Evolutionary conservation across 345 rosid species (phyloP), one percentile per base, ranked within the genome.

Genomic region (Salix brachista): DNA sequence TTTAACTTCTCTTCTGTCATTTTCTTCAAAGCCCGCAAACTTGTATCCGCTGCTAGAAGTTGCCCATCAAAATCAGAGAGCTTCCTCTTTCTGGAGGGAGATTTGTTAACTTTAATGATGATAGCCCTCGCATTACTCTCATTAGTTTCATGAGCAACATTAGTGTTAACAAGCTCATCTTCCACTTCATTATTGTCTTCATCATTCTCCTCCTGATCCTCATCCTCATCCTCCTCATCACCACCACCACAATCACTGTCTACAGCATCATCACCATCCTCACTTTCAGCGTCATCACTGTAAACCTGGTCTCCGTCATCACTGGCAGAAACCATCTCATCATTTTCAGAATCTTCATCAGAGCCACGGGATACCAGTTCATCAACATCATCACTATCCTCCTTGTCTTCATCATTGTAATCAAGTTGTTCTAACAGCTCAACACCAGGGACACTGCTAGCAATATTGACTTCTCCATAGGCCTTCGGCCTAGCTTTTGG

Each of bases 1-100:
- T 84, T 82, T 61, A 70, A 74, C 82, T 88, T 91, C 52, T 83
- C 85, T 80, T 85, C 92, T 44, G 97, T 93, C 56, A 91, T 85
- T 83, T 84, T 92, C 87, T 96, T 96, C 23, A 96, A 81, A 64
- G 97, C 91, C 21, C 97, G 88, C 25, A 96, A 92, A 85, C 99
- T 93, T n/a, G 96, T 81, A 74, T 93, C 94, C 48, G 88, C 97
- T 66, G 90, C 87, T 67, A 85, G 74, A 72, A 96, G 92, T 80
- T 84, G 83, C 21, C 82, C 91, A 78, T 92, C 91, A 42, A 93
- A 86, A 82, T 91, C 97, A 72, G 89, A 74, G 16, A 78, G 71
- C 85, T 95, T 95, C 83, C 97, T 90, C 82, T 95, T 93, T 68
- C 75, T 86, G 28, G 84, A 82, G 46, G 81, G 86, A 71, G 87